A percentile compares a stretch with the other conserved stretches of the same genome.
These are phyloP conservation scores for Aspergillus tanneri DNA, from an alignment of 2,329 filamentous ascomycete species.

Conservation along the genomic window DNA sequence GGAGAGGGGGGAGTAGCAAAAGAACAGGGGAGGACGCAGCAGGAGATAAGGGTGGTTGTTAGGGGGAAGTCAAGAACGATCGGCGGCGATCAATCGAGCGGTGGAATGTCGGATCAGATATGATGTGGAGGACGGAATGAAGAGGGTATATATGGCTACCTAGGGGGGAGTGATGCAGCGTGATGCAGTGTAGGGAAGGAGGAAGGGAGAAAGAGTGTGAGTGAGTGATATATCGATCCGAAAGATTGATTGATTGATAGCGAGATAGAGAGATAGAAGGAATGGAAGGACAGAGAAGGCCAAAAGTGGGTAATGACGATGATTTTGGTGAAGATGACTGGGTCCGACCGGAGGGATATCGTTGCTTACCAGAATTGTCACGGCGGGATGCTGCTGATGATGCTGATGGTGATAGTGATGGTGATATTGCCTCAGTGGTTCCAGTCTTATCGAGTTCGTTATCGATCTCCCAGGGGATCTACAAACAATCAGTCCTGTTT, in stretches of 20 bases:
- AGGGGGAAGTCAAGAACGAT: slow-evolving; percentile 12
- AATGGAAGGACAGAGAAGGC: slow-evolving; percentile 4
- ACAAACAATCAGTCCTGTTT: slow-evolving; percentile 11
- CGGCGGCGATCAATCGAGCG: slow-evolving; percentile 20
- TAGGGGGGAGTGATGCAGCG: too few relatives aligned
- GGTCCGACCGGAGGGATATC: not conserved
- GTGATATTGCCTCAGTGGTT: too few relatives aligned
- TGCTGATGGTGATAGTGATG: slow-evolving; percentile 12
- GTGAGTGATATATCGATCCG: slow-evolving; percentile 1
- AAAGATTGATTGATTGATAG: slow-evolving; percentile 11
- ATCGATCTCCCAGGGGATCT: slow-evolving; percentile 28
- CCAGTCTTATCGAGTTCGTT: slow-evolving; percentile 23
- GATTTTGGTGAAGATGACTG: slow-evolving; percentile 2
- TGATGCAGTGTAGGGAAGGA: not conserved
- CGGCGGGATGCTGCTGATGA: not conserved
- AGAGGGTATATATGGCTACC: not conserved
- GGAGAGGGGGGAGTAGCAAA: slow-evolving; percentile 1
- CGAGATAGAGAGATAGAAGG: slow-evolving; percentile 8
- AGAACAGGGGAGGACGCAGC: slow-evolving; percentile 9
- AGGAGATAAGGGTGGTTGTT: slow-evolving; percentile 6
- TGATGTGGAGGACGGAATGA: slow-evolving; percentile 15
- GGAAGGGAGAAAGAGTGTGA: not conserved
- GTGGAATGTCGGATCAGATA: slow-evolving; percentile 25
- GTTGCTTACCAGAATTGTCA: not conserved
- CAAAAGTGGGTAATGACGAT: slow-evolving; percentile 12